These are phyloP conservation scores for Durusdinium trenchii DNA, from an alignment of 73 alveolate species.

Conservation along the genomic window DNA sequence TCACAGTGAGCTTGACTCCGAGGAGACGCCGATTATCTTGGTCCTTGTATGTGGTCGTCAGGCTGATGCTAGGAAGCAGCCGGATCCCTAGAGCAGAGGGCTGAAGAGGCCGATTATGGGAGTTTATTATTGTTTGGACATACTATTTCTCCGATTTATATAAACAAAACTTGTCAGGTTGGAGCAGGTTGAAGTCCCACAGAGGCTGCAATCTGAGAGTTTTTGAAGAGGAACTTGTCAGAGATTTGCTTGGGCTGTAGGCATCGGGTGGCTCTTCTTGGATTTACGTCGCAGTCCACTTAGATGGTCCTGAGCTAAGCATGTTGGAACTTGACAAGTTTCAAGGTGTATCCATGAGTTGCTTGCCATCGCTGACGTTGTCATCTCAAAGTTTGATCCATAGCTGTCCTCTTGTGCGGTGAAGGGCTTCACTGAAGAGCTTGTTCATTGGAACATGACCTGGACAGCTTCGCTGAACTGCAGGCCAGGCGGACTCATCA, in stretches of 20 bases:
- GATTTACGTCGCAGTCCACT: slow-evolving; percentile 55
- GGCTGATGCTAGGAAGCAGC: slow-evolving; percentile 76
- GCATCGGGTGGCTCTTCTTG: slow-evolving; percentile 93
- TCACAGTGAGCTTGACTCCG: no score
- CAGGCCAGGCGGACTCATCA: slow-evolving; percentile 90
- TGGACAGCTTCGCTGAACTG: background rate
- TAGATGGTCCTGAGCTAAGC: background rate
- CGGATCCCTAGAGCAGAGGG: background rate
- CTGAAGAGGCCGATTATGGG: no score
- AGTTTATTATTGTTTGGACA: no score
- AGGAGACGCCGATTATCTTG: slow-evolving; percentile 74
- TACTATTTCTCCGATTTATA: no score
- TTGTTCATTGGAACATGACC: no score
- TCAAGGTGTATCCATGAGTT: slow-evolving; percentile 82
- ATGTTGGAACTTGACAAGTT: background rate
- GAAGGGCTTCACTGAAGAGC: no score
- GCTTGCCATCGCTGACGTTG: slow-evolving; percentile 76
- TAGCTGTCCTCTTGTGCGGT: background rate
- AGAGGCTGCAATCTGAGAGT: background rate
- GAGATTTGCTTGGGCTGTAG: background rate
- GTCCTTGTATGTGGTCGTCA: slow-evolving; percentile 92
- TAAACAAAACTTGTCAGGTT: no score
- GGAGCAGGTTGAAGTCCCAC: slow-evolving; percentile 54
- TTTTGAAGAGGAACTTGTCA: background rate
- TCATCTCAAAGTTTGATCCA: slow-evolving; percentile 56